A percentile compares a stretch with the other conserved stretches of the same genome.
Conservation (phyloP, 2,329 filamentous ascomycete genomes). For the Gaeumannomyces sp. region DNA sequence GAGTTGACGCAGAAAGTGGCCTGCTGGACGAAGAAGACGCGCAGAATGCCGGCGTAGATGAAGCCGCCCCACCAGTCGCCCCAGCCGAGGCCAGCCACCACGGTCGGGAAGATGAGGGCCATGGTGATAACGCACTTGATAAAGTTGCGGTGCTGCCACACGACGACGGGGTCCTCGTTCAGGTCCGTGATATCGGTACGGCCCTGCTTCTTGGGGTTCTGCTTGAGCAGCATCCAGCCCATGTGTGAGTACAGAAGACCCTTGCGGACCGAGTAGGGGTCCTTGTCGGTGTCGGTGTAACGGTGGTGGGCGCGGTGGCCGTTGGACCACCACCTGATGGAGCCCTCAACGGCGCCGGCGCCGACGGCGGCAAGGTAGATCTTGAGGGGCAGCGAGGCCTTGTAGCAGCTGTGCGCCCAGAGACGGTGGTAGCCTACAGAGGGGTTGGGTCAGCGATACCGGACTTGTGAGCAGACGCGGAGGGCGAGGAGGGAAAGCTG, state of each 20-base stretch:
- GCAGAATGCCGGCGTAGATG: conserved; percentile 77
- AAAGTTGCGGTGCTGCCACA: conserved; percentile 86
- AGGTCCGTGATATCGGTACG: conserved; percentile 84
- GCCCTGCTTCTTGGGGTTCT: conserved; percentile 84
- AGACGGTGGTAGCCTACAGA: conserved; percentile 65
- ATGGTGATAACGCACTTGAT: conserved; percentile 73
- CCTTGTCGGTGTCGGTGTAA: conserved; percentile 89
- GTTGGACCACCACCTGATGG: conserved; percentile 82
- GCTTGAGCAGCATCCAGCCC: conserved; percentile 91
- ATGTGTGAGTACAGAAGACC: conserved; percentile 78
- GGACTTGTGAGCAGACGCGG: not conserved
- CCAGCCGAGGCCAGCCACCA: conserved; percentile 74
- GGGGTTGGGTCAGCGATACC: conserved; percentile 7
- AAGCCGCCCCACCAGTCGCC: conserved; percentile 76
- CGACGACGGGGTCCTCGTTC: conserved; percentile 77
- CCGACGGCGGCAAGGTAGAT: conserved; percentile 78
- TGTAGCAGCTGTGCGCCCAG: conserved; percentile 83
- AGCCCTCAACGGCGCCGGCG: conserved; percentile 78
- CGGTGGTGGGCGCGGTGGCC: conserved; percentile 85
- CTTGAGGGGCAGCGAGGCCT: conserved; percentile 67
- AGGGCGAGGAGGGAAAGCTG: too few species aligned
- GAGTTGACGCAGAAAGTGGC: conserved; percentile 93
- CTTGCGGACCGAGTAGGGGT: conserved; percentile 87
- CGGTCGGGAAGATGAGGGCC: conserved; percentile 67
- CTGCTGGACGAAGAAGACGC: conserved; percentile 86